These are phyloP conservation scores for Pestalotiopsis sp. DNA, from an alignment of 2,329 filamentous ascomycete species.

Conservation along the genomic window DNA sequence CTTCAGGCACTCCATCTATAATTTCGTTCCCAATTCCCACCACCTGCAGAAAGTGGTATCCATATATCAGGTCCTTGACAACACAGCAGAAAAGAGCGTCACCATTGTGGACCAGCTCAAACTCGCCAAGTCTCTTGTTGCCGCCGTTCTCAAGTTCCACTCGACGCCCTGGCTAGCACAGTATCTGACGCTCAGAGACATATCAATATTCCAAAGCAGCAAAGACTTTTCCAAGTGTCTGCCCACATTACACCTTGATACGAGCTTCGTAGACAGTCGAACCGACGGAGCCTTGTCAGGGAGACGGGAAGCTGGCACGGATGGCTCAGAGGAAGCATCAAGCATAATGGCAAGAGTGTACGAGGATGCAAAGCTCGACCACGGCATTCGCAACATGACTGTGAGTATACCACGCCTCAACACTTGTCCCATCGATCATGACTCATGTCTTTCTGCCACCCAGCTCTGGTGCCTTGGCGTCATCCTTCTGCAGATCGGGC, in stretches of 20 bases:
- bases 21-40: neutral
- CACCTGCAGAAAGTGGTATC: neutral
- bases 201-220: neutral
- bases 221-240: neutral
- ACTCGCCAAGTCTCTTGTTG: neutral
- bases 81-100: neutral
- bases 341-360: neutral
- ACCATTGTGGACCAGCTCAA: neutral
- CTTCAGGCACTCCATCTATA: neutral
- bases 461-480: slow-evolving; percentile 16
- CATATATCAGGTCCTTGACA: neutral
- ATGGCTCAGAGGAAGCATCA: neutral
- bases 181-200: neutral
- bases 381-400: slow-evolving; percentile 17
- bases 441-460: neutral
- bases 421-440: neutral
- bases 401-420: neutral
- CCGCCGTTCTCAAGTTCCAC: neutral
- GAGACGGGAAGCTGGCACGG: neutral
- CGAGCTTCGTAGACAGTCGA: neutral
- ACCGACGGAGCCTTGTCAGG: neutral
- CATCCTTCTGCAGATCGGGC: slow-evolving; percentile 16
- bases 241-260: neutral
- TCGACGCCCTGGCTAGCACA: neutral
- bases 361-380: slow-evolving; percentile 15